Percentiles rank a stretch among this genome's conserved stretches.
Conservation (phyloP, 495 filamentous ascomycete species). For the Penicillium paradoxum region DNA sequence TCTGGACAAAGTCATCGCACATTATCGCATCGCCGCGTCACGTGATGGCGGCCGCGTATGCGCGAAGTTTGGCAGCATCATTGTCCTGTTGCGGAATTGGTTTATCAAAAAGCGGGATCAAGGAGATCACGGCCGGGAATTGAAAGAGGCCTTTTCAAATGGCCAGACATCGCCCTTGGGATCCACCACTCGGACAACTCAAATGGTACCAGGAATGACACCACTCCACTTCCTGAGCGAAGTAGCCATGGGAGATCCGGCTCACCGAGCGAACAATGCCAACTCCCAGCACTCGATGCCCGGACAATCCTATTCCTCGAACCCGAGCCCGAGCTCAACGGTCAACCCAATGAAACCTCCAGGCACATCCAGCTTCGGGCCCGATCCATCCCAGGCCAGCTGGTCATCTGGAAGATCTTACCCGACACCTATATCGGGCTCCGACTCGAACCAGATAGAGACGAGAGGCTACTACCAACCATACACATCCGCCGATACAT, state of each 20-base stretch:
- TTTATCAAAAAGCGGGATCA: conserved; percentile 53
- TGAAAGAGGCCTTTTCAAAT: conserved; percentile 28
- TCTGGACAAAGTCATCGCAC: conserved; percentile 59
- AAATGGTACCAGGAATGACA: conserved; percentile 36
- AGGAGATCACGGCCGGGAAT: conserved; percentile 31
- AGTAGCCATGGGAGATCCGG: conserved; percentile 54
- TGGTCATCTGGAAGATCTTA: conserved; percentile 1
- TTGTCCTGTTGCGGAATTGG: conserved; percentile 68
- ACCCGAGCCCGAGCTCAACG: conserved; percentile 2
- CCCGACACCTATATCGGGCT: background rate
- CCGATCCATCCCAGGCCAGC: background rate
- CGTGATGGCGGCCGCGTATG: conserved; percentile 64
- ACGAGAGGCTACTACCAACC: conserved; percentile 12
- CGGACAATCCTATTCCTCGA: conserved; percentile 12
- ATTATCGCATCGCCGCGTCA: conserved; percentile 60
- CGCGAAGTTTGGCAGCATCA: conserved; percentile 69
- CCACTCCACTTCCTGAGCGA: conserved; percentile 64
- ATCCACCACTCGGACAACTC: conserved; percentile 9
- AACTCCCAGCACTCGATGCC: background rate
- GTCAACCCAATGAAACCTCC: background rate
- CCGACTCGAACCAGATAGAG: conserved; percentile 7
- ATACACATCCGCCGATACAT: conserved; percentile 5
- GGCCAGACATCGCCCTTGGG: too few relatives aligned
- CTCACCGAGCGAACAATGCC: conserved; percentile 10
- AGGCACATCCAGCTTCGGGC: background rate